A percentile compares a stretch with the other conserved stretches of the same genome.
These are phyloP conservation scores for Botryotinia calthae DNA, from an alignment of 2,329 filamentous ascomycete species.

Conservation along the genomic window DNA sequence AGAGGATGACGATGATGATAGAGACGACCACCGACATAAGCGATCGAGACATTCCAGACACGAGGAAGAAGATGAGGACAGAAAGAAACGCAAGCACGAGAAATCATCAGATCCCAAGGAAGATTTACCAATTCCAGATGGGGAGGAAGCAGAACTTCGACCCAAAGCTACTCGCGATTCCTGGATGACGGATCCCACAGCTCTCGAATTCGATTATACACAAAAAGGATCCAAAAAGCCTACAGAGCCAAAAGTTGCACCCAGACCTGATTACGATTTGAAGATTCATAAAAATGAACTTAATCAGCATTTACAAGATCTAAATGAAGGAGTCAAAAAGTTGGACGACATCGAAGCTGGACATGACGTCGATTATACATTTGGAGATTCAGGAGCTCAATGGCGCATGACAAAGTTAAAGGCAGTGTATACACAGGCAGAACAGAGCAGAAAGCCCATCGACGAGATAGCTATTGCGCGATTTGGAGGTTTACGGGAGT, in stretches of 20 bases:
- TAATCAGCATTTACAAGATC: slow-evolving; percentile 63
- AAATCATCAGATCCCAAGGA: slow-evolving; percentile 50
- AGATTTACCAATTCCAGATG: slow-evolving; percentile 51
- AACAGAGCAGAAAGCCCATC: slow-evolving; percentile 67
- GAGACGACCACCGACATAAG: slow-evolving; percentile 59
- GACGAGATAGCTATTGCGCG: slow-evolving; percentile 82
- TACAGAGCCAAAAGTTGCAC: slow-evolving; percentile 43
- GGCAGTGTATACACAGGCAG: slow-evolving; percentile 75
- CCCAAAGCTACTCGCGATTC: slow-evolving; percentile 63
- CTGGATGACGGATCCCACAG: slow-evolving; percentile 91
- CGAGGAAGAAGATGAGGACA: slow-evolving; percentile 39
- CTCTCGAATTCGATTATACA: slow-evolving; percentile 80
- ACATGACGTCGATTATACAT: slow-evolving; percentile 72
- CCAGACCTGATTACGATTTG: slow-evolving; percentile 37
- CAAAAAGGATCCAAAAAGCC: slow-evolving; percentile 56
- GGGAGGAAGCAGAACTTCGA: slow-evolving; percentile 42
- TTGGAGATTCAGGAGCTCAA: slow-evolving; percentile 84
- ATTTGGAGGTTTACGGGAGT: slow-evolving; percentile 77
- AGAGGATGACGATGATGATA: slow-evolving; percentile 31
- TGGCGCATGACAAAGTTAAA: slow-evolving; percentile 98
- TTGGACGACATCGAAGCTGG: slow-evolving; percentile 53
- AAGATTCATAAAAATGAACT: slow-evolving; percentile 74
- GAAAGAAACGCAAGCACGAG: slow-evolving; percentile 38
- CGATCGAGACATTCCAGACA: slow-evolving; percentile 48
- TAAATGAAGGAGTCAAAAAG: slow-evolving; percentile 54